Evolutionary conservation across 2,329 filamentous ascomycete species (phyloP).

Genomic region (Botrytis squamosa): DNA sequence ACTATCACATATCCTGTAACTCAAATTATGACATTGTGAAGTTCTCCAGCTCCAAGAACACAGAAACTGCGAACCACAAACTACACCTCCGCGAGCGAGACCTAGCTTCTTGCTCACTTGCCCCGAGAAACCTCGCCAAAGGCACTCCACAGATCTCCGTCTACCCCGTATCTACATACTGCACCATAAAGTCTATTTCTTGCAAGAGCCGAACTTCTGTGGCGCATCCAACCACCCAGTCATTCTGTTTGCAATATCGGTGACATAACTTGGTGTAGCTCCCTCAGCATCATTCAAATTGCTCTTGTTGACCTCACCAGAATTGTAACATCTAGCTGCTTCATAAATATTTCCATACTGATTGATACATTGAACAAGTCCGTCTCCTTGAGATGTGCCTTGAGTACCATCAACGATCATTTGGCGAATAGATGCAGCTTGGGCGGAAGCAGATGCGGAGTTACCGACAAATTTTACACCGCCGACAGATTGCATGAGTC

Average conservation of each 20-base stretch:
- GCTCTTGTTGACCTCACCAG: slow-evolving; percentile 32
- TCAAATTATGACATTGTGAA: background rate
- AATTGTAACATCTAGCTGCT: slow-evolving; percentile 38
- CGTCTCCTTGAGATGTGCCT: slow-evolving; percentile 33
- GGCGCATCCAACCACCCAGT: slow-evolving; percentile 20
- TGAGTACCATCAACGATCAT: slow-evolving; percentile 39
- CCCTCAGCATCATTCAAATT: slow-evolving; percentile 34
- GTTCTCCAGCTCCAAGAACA: background rate
- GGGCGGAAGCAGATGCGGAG: slow-evolving; percentile 27
- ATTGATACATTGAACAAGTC: slow-evolving; percentile 34
- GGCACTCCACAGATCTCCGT: background rate
- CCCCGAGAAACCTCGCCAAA: background rate
- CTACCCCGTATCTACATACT: background rate
- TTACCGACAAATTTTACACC: slow-evolving; percentile 29
- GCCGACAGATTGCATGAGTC: slow-evolving; percentile 35
- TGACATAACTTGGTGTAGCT: slow-evolving; percentile 36
- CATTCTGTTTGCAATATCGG: slow-evolving; percentile 37
- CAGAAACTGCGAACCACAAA: no score
- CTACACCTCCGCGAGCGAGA: background rate
- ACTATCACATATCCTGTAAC: background rate
- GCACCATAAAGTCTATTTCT: background rate
- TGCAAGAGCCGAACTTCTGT: background rate
- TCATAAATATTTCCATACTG: slow-evolving; percentile 36
- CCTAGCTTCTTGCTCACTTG: background rate
- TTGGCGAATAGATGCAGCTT: slow-evolving; percentile 31